Evolutionary conservation across 148 eudicot species (phyloP), one percentile per base, ranked within the genome.

Genomic region (Rhododendron henanense): DNA sequence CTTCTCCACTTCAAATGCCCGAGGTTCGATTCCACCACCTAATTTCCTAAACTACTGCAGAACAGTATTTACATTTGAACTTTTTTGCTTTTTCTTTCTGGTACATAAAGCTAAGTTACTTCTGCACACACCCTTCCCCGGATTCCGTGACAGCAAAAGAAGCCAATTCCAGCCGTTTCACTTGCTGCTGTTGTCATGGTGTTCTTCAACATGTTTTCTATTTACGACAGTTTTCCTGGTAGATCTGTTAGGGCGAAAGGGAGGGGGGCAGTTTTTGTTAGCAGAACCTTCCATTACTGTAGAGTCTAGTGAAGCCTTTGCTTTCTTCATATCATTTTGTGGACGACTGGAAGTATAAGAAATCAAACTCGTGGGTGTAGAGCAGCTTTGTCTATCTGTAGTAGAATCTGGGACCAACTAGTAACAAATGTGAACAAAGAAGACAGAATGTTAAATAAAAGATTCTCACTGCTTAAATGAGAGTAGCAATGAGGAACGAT

Each of bases 361-460:
- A 87, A 87, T 93, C 88, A 93, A 85, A 87, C 92, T 93, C 88
- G 92, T 80, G 89, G 91, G 19, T 28, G 61, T 85, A 50, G 89
- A 74, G 77, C 89, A 90, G 59, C 89, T 84, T 23, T 85, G 31
- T 85, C 51, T 76, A 5, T 75, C 83, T 82, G 77, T 53, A 59
- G 21, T 23, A 63, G 28, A 33, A 73, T 75, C 19, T 50, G 39
- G 79, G 63, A 48, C 51, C 35, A 61, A 84, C 88, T 87, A 41
- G 16, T 11, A 41, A 84, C 71, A 83, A 35, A 25, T 45, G 53
- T 25, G 14, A 67, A 67, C 10, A 65, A 50, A 51, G 33, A 33
- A 74, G 23, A 45, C 5, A 59, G n/a, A 18, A 53, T 15, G 67
- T 19, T 51, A 55, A 1, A 53, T 5, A 81, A 10, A 28, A 55